These are phyloP conservation scores for Glarea lozoyensis DNA, from an alignment of 495 filamentous ascomycete genomes.

Conservation along the genomic window DNA sequence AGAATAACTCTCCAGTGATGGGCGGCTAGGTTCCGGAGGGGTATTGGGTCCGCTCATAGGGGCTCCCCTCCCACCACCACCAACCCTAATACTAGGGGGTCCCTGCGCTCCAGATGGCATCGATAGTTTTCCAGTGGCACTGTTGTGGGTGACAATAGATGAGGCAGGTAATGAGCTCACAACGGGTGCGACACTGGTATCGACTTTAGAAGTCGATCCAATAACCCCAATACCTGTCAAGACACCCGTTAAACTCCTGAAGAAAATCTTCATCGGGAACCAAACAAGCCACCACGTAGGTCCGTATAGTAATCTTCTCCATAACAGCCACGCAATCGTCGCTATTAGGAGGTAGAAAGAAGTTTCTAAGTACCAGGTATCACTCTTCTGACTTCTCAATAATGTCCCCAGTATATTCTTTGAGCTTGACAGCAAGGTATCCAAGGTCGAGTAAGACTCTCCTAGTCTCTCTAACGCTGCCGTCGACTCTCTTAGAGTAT, in stretches of 20 bases:
- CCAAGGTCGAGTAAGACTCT: constrained; percentile 69
- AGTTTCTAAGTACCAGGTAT: constrained; percentile 93
- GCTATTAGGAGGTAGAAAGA: constrained; percentile 70
- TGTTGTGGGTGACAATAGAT: constrained; percentile 33
- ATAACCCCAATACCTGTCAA: constrained; percentile 27
- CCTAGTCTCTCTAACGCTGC: constrained; percentile 71
- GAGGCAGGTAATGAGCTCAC: constrained; percentile 22
- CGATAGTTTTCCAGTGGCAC: constrained; percentile 27
- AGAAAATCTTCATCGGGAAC: constrained; percentile 61
- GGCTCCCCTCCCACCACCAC: constrained; percentile 16
- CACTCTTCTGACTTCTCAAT: constrained; percentile 79
- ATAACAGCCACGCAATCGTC: constrained; percentile 79
- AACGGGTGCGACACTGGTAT: constrained; percentile 21
- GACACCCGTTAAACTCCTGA: constrained; percentile 36
- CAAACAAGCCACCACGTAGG: constrained; percentile 85
- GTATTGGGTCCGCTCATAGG: constrained; percentile 4
- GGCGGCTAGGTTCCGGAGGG: constrained; percentile 2
- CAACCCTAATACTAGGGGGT: constrained; percentile 17
- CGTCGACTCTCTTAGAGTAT: constrained; percentile 74
- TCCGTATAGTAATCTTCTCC: constrained; percentile 75
- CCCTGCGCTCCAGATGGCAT: constrained; percentile 10
- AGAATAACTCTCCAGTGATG: constrained; percentile 25
- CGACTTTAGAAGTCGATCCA: constrained; percentile 23
- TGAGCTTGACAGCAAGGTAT: constrained; percentile 62
- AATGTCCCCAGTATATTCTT: constrained; percentile 69